Percentiles rank a stretch among this genome's conserved stretches.
Evolutionary conservation across 1,284 basidiomycete species (phyloP).

Genomic region (Ganoderma sp.): DNA sequence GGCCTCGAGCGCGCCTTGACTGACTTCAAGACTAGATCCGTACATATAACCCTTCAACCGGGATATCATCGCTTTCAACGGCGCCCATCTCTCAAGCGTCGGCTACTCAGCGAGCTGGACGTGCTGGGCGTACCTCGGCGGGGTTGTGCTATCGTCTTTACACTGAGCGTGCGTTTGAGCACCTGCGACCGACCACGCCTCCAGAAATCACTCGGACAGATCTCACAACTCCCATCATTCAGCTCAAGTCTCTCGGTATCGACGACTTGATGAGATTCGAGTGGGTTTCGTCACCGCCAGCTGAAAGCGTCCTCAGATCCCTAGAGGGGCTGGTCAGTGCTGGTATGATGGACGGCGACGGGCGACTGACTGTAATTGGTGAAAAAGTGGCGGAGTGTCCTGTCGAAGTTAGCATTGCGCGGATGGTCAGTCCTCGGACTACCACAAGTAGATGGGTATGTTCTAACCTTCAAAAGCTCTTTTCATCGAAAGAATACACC

Average conservation of each 20-base stretch:
- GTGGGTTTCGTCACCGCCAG: conserved; percentile 88
- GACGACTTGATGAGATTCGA: conserved; percentile 97
- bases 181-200: conserved; percentile 70
- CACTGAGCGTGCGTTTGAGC: conserved; percentile 63
- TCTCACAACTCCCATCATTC: conserved; percentile 86
- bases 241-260: conserved; percentile 93
- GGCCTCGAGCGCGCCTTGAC: not conserved
- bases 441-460: conserved; percentile 28
- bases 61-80: conserved; percentile 81
- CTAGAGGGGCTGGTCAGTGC: conserved; percentile 75
- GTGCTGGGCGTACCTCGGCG: conserved; percentile 88
- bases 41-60: conserved; percentile 81
- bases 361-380: conserved; percentile 67
- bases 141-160: conserved; percentile 97
- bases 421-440: conserved; percentile 61
- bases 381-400: conserved; percentile 81
- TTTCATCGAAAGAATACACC: conserved; percentile 80
- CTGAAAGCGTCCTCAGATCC: conserved; percentile 84
- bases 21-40: conserved; percentile 63
- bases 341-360: conserved; percentile 77
- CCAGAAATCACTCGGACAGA: conserved; percentile 93
- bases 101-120: conserved; percentile 86
- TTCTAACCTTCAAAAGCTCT: conserved; percentile 59
- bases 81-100: conserved; percentile 85
- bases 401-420: conserved; percentile 74